Base-by-base conservation (phyloP, 2,329 filamentous ascomycete species). In the Pseudogymnoascus sp. region DNA sequence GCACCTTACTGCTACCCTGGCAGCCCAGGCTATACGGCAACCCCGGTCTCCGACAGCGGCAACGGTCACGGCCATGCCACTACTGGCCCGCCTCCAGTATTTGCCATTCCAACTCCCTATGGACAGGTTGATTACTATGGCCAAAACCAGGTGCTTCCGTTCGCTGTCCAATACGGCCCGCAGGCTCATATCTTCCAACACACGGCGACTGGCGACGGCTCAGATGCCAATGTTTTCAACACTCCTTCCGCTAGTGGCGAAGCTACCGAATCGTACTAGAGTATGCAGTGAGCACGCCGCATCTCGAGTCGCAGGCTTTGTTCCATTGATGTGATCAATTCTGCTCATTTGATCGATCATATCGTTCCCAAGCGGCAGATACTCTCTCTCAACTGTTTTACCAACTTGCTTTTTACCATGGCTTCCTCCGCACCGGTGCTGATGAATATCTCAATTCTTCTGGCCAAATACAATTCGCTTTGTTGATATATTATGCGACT, bases 161-260 rank as follows among this genome's bases (percentile, higher is more conserved):
- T 33, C n/a, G 50, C 50, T 56, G 50, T 56, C 19, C 50, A 56
- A 33, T 56, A 56, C 28, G 50, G 50, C 10, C 50, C 50, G 10
- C 50, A 56, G 50, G 50, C 50, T 56, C 50, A 56, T 33, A 56
- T 56, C 26, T 56, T 33, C 28, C 50, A 33, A 11, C 50, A 56
- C 26, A 56, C 28, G 7, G 26, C 50, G 26, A 12, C 50, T 33
- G 28, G 50, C 28, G 50, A 33, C 3, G 28, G 50, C 50, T 12
- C 50, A 12, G 50, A 56, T 33, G n/a, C 26, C 8, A 56, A 56
- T 14, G 26, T 56, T 56, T 56, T 56, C 46, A 56, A 56, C 46
- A 33, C 26, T 33, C 26, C 26, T 56, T 33, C 46, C 10, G 22
- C 8, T 12, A 33, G 28, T 31, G 50, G 28, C n/a, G 50, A 56